Evolutionary conservation across 164 flowering plant genomes (phyloP), one percentile per base, ranked within the genome.

Genomic region (Malania oleifera): DNA sequence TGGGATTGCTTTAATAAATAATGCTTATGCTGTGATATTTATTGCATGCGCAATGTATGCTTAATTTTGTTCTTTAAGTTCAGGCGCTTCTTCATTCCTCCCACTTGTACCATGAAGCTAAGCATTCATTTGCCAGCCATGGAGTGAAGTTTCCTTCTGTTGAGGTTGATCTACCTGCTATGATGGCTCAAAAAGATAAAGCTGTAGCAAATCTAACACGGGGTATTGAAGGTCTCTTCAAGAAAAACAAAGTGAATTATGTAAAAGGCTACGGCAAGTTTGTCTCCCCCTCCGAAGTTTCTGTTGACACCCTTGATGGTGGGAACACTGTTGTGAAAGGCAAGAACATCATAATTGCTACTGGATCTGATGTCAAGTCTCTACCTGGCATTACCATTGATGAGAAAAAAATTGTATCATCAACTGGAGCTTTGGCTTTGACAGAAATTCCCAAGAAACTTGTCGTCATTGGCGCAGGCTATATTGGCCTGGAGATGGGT

Each of bases 1-100:
- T n/a, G n/a, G n/a, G 28, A 37, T 20, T 31, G 6, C 35, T 31
- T 31, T 31, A 31, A 31, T 31, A 31, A 31, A 9, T 9, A 4
- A 31, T 31, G 35, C 9, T 4, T 31, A 31, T 31, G 35, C 9
- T 9, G 9, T 9, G 35, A 31, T 31, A 31, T 9, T 31, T 31
- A 31, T 31, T 31, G 35, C 4, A 31, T 31, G 4, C 9, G 48
- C 15, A 26, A 19, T 34, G 59, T 28, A 24, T 50, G 48, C 13
- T n/a, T 31, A 25, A 26, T 49, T 10, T 47, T 54, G 19, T 40
- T 56, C 62, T 45, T 61, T 26, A 15, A 54, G 8, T 57, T 25
- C 73, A 82, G 98, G 98, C 98, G 18, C 86, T 88, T 59, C 91
- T 91, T 56, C 96, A 91, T 62, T 91, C 98, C 41, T 88, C 96